Conservation (phyloP, 352 stramenopile genomes). For the Phytophthora agathidicida region DNA sequence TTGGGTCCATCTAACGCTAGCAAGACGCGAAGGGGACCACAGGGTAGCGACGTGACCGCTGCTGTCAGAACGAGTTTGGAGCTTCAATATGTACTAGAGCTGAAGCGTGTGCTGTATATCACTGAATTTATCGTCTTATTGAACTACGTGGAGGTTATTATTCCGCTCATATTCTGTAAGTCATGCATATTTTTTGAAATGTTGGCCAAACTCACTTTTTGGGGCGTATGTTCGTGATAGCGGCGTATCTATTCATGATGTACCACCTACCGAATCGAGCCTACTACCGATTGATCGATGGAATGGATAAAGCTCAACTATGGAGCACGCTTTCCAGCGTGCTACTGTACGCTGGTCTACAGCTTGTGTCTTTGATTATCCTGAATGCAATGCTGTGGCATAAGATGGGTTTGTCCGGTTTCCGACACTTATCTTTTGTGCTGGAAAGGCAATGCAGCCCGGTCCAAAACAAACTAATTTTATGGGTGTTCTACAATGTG, state of each 20-base stretch:
- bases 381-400: conserved; percentile 4
- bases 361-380: conserved; percentile 7
- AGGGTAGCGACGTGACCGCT: neutral
- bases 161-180: conserved; percentile 24
- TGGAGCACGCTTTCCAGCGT: conserved; percentile 4
- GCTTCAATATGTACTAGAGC: conserved; percentile 8
- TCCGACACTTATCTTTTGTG: conserved; percentile 17
- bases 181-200: neutral
- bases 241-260: neutral
- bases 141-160: conserved; percentile 30
- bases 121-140: conserved; percentile 23
- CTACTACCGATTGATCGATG: conserved; percentile 28
- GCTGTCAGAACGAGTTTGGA: neutral
- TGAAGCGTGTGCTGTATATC: conserved; percentile 19
- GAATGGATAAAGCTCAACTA: neutral
- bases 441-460: conserved; percentile 7
- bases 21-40: neutral
- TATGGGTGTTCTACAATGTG: conserved; percentile 32
- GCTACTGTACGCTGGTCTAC: conserved; percentile 8
- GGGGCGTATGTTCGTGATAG: neutral
- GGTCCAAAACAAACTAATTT: conserved; percentile 5
- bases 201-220: too few relatives aligned
- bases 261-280: conserved; percentile 28
- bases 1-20: neutral
- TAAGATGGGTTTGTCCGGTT: conserved; percentile 1